These are phyloP conservation scores for Deuterostichococcus epilithicus DNA, from an alignment of 139 green algal species.

Conservation along the genomic window DNA sequence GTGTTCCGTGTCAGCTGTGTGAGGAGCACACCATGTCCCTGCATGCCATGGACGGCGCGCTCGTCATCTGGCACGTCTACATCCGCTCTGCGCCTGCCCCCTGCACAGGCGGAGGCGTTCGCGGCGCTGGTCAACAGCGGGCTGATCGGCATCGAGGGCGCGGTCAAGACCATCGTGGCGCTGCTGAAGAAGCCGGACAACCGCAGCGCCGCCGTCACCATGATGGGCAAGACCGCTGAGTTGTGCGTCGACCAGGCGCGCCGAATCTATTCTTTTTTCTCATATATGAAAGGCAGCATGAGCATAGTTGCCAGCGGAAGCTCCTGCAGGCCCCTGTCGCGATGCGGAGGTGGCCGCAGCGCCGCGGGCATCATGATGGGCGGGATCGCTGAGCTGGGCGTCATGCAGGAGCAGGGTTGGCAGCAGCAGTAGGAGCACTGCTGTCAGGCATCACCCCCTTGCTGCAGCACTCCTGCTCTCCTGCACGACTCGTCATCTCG, in stretches of 20 bases:
- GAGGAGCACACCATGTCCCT: no score
- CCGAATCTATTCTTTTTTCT: neutral
- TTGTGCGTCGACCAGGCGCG: constrained; percentile 42
- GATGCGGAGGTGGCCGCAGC: neutral
- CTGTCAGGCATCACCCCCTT: no score
- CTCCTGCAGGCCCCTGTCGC: neutral
- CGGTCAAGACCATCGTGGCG: constrained; percentile 46
- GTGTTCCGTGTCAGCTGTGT: no score
- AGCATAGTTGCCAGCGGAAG: no score
- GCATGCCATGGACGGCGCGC: no score
- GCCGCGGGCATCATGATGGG: neutral
- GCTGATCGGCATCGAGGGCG: constrained; percentile 42
- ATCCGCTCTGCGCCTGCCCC: no score
- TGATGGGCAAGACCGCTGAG: constrained; percentile 72
- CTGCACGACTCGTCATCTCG: no score
- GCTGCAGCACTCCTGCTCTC: no score
- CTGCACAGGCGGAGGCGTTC: constrained; percentile 59
- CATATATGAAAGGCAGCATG: neutral
- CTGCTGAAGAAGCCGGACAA: constrained; percentile 59
- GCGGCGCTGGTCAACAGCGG: constrained; percentile 44
- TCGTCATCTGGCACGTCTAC: no score
- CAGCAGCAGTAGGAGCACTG: no score
- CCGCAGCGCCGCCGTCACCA: constrained; percentile 56
- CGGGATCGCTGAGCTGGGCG: no score
- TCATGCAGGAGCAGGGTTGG: no score